Percentiles rank a stretch among this genome's conserved stretches.
Evolutionary conservation across 1,284 basidiomycete species (phyloP).

Genomic region (Fomitopsis betulina): DNA sequence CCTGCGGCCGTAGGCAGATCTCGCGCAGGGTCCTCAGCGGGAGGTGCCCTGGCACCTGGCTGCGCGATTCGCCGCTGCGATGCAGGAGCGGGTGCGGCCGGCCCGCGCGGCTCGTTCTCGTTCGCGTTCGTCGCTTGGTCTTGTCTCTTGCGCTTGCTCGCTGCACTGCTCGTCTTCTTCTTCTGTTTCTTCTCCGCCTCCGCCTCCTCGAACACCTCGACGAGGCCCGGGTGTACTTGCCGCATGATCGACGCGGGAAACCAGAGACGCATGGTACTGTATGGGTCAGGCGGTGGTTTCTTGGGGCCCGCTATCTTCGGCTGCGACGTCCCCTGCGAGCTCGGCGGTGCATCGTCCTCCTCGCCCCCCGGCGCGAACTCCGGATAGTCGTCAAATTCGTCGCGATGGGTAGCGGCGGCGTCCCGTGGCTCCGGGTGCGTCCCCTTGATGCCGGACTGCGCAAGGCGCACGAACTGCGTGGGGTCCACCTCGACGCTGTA

Average conservation of each 20-base stretch:
- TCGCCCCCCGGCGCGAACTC: background rate
- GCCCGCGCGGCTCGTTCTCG: background rate
- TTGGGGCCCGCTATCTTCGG: slow-evolving; percentile 11
- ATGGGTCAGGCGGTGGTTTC: slow-evolving; percentile 27
- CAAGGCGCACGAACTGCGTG: slow-evolving; percentile 33
- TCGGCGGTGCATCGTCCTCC: background rate
- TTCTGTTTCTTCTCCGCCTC: slow-evolving; percentile 15
- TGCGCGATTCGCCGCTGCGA: background rate
- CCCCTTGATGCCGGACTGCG: slow-evolving; percentile 34
- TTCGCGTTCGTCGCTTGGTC: slow-evolving; percentile 8
- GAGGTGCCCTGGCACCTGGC: background rate
- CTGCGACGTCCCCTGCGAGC: slow-evolving; percentile 3
- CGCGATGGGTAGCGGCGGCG: slow-evolving; percentile 11
- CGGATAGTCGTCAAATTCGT: slow-evolving; percentile 11
- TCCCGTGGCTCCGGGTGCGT: slow-evolving; percentile 26
- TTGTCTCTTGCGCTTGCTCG: slow-evolving; percentile 11
- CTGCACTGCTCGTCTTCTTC: slow-evolving; percentile 8
- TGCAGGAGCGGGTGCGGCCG: background rate
- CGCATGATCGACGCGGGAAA: slow-evolving; percentile 40
- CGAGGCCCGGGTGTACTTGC: slow-evolving; percentile 40
- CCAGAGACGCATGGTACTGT: slow-evolving; percentile 33
- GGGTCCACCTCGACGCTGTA: slow-evolving; percentile 40
- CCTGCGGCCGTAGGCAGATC: background rate
- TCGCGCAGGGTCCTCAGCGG: background rate
- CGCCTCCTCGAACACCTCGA: slow-evolving; percentile 26